Base-by-base conservation (phyloP, 345 rosid genomes). In the Tarenaya hassleriana region DNA sequence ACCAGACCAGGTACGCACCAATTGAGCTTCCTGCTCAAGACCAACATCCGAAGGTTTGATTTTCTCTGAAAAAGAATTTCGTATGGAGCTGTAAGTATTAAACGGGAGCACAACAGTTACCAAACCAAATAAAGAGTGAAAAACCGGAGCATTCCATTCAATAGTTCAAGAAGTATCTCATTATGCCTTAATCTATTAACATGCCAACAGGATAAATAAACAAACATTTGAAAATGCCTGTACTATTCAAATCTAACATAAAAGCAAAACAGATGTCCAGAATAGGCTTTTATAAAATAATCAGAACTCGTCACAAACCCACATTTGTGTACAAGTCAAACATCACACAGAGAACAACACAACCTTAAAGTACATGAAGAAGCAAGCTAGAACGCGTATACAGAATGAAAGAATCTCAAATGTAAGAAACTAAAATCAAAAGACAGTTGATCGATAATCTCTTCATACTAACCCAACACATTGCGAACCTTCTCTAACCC, bases 1-100 rank as follows among this genome's bases (percentile, higher is more conserved):
- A 69, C 73, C 82, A 38, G 79, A 19, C 97, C 94, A 83, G 59
- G 69, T 65, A 5, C 86, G 94, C 18, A 77, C 84, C 49, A 74
- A 48, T 50, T 94, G 99, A 1, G 89, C 92, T 73, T 94, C 99
- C 62, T 80, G 92, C 65, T 87, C 98, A 8, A 91, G 92, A 62
- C 96, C 98, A 66, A 91, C 92, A 67, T 87, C 87, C 55, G 88
- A 76, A 13, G 98, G 98, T 86, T 80, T 91, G 80, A 91, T 82
- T 77, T 79, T 81, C 58, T 91, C 98, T 91, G 96, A 68, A 69
- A 72, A 12, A 56, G 53, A 63, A 45, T 21, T 39, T 16, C 44
- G 16, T 41, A 5, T 35, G 43, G 33, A 10, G n/a, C n/a, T 24
- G 33, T 44, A 34, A 64, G 15, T 50, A 18, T 1, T 18, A 55